phyloP scores from a whole-genome alignment of 192 early-diverging fungal species.

The Umbelopsis sp. region DNA sequence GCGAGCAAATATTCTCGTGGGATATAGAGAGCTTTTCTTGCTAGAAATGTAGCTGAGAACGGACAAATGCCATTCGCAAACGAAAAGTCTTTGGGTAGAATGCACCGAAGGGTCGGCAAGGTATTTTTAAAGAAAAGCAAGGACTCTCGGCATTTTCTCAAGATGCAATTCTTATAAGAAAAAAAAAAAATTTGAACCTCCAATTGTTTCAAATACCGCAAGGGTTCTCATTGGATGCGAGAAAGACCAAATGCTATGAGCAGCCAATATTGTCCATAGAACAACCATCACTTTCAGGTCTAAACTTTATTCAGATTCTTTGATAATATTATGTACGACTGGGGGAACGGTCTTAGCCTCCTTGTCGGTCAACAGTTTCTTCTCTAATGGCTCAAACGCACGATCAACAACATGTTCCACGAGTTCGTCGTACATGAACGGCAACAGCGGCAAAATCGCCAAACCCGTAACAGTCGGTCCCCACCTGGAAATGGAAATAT shows the following conservation, averaged over 20 bases:
- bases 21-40: not conserved
- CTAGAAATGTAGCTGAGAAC: not conserved
- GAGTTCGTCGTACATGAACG: conserved; percentile 67
- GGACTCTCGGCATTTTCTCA: not conserved
- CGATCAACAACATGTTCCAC: conserved; percentile 61
- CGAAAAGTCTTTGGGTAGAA: not conserved
- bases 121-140: not conserved
- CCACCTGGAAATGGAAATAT: conserved; percentile 42
- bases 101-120: not conserved
- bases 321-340: conserved; percentile 28
- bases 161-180: too few relatives aligned
- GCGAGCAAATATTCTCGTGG: not conserved
- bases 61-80: conserved; percentile 17
- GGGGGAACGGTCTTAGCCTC: not conserved
- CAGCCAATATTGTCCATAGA: too few relatives aligned
- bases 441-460: conserved; percentile 61
- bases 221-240: too few relatives aligned
- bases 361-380: conserved; percentile 32
- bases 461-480: conserved; percentile 65
- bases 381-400: conserved; percentile 54
- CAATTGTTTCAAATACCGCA: too few relatives aligned
- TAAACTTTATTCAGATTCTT: conserved; percentile 21
- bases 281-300: conserved; percentile 12
- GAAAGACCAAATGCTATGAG: too few relatives aligned
- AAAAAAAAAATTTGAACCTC: too few relatives aligned